These are phyloP conservation scores for Yamadazyma oceani DNA, from an alignment of 1,139 yeast species.

Conservation along the genomic window DNA sequence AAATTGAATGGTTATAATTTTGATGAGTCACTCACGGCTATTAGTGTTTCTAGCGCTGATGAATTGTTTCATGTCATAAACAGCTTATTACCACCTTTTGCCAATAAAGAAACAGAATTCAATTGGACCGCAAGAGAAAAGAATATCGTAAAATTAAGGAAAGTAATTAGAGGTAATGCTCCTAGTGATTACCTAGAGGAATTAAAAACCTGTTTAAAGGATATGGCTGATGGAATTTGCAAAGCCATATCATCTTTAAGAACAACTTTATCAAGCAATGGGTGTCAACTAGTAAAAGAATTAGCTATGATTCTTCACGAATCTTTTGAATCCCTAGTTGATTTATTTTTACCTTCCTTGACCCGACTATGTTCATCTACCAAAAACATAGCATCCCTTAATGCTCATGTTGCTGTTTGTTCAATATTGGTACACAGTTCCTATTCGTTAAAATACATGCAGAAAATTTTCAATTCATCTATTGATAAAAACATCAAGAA, in stretches of 20 bases:
- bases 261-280: conserved; percentile 76
- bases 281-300: conserved; percentile 81
- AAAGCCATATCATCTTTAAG: conserved; percentile 75
- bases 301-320: conserved; percentile 50
- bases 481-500: conserved; percentile 73
- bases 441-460: conserved; percentile 53
- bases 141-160: conserved; percentile 55
- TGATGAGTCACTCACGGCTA: conserved; percentile 24
- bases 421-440: conserved; percentile 59
- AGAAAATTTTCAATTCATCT: conserved; percentile 51
- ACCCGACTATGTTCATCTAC: conserved; percentile 70
- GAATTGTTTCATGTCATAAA: conserved; percentile 19
- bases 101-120: conserved; percentile 82
- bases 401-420: conserved; percentile 69
- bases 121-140: conserved; percentile 83
- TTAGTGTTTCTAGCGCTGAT: conserved; percentile 18
- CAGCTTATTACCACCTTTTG: conserved; percentile 41
- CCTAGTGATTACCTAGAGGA: conserved; percentile 38
- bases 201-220: conserved; percentile 42
- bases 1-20: conserved; percentile 24
- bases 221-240: conserved; percentile 58
- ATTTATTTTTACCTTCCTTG: conserved; percentile 56
- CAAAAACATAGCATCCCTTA: conserved; percentile 74
- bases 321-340: conserved; percentile 62
- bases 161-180: conserved; percentile 59